Evolutionary conservation across 179 eudicot genomes (phyloP), one percentile per base, ranked within the genome.

Genomic region (Camellia oleifera): DNA sequence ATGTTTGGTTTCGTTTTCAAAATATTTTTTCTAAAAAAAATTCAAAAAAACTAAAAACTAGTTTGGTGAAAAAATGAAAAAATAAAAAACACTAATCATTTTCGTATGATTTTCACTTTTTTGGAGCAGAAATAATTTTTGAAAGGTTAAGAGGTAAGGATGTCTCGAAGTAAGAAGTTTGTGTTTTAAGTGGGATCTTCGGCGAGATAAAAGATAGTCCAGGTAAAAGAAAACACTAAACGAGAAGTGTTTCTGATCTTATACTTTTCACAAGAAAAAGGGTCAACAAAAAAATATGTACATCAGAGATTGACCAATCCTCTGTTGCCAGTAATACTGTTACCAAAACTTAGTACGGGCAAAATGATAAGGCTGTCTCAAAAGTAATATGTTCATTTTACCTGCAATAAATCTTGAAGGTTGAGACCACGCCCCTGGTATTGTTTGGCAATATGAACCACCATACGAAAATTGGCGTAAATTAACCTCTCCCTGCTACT

Each of bases 341-440:
- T 7, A 12, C 5, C 40, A 40, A 67, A 11, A 56, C 44, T 50
- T 13, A 76, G 12, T 3, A 6, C 4, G 60, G 62, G 40, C 3
- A 40, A 26, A 48, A 56, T 42, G 13, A 15, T 9, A 65, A 10
- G 53, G 18, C 53, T 46, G 18, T 62, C 60, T 32, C 50, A 60
- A 74, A 57, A 11, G 40, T n/a, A 73, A 42, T 17, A 13, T 50
- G 18, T 74, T 54, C 26, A 14, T 58, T 63, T 81, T 61, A 95
- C 99, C 99, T 94, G 99, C 87, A 95, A 67, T 76, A 95, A 88
- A 89, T 92, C 98, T 75, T 88, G 89, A 77, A 95, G 86, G 86
- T 82, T 82, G 69, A 95, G 93, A 71, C 99, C 99, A 76, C 93
- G 92, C 3, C 92, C 92, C 69, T 84, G 90, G 86, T 92, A 94